Conservation (phyloP, 495 filamentous ascomycete genomes). For the Ascobolus immersus region DNA sequence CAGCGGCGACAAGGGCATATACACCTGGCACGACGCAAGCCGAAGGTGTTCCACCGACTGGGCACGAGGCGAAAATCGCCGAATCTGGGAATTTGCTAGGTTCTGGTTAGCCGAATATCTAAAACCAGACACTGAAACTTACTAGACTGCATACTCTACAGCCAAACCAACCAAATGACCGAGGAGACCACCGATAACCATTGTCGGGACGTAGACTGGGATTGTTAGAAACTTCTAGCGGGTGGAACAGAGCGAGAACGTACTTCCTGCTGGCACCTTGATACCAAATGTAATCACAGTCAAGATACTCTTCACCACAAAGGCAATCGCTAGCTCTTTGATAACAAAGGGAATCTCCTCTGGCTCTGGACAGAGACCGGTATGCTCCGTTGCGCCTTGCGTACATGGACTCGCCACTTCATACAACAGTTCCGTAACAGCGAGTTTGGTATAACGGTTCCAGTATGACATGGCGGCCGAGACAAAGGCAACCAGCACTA, state of each 20-base stretch:
- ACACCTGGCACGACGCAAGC: constrained; percentile 87
- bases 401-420: constrained; percentile 73
- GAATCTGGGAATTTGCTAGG: constrained; percentile 35
- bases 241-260: not conserved
- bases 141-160: constrained; percentile 51
- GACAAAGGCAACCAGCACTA: constrained; percentile 59
- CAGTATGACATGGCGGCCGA: constrained; percentile 76
- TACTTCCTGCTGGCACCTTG: constrained; percentile 66
- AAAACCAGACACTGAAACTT: constrained; percentile 2
- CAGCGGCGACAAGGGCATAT: constrained; percentile 83
- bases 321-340: constrained; percentile 42
- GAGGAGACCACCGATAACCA: constrained; percentile 90
- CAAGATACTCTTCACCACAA: constrained; percentile 69
- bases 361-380: constrained; percentile 50
- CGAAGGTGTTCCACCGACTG: constrained; percentile 37
- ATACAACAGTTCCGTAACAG: constrained; percentile 71
- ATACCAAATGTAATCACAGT: constrained; percentile 26
- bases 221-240: constrained; percentile 2
- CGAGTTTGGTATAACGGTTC: constrained; percentile 72
- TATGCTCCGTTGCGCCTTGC: constrained; percentile 29
- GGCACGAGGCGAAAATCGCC: constrained; percentile 47
- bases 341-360: constrained; percentile 53
- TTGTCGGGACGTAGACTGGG: constrained; percentile 39
- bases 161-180: constrained; percentile 69
- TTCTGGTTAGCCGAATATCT: not conserved